Evolutionary conservation across 73 alveolate genomes (phyloP).

Genomic region (Paramecium octaurelia): DNA sequence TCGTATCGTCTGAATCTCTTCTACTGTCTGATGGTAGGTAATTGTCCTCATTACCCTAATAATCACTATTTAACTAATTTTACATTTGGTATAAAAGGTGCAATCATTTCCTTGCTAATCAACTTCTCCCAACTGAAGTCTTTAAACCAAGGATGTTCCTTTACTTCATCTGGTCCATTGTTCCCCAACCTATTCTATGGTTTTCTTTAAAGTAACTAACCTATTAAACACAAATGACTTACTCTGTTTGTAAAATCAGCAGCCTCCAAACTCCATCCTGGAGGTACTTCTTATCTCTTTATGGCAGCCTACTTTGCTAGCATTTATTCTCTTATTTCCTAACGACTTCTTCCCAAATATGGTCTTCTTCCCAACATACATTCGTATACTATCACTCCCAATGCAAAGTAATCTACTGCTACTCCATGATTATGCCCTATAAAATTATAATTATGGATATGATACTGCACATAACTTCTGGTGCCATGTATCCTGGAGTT

Average conservation of each 20-base stretch:
- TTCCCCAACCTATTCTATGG: constrained; percentile 89
- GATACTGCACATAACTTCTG: constrained; percentile 70
- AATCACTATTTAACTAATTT: neutral
- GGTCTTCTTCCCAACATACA: constrained; percentile 97
- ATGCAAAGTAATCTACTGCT: constrained; percentile 94
- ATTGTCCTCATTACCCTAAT: constrained; percentile 72
- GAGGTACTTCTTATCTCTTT: constrained; percentile 83
- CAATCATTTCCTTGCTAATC: constrained; percentile 68
- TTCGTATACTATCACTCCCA: constrained; percentile 94
- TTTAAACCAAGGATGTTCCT: constrained; percentile 93
- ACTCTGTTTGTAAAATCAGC: constrained; percentile 90
- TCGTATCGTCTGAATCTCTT: constrained; percentile 73
- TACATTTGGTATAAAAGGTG: constrained; percentile 77
- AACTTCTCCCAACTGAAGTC: constrained; percentile 85
- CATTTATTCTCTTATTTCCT: constrained; percentile 78
- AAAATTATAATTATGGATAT: constrained; percentile 38
- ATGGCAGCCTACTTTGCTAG: constrained; percentile 83
- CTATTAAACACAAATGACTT: neutral
- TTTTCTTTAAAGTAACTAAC: constrained; percentile 77
- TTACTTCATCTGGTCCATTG: constrained; percentile 92
- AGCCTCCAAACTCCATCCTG: constrained; percentile 89
- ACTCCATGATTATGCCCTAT: constrained; percentile 90
- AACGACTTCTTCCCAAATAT: constrained; percentile 78
- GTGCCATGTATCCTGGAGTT: constrained; percentile 97
- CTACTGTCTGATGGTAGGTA: constrained; percentile 67